A percentile compares a stretch with the other conserved stretches of the same genome.
Conservation (phyloP, 2,329 filamentous ascomycete genomes). For the Colletotrichum abscissum region DNA sequence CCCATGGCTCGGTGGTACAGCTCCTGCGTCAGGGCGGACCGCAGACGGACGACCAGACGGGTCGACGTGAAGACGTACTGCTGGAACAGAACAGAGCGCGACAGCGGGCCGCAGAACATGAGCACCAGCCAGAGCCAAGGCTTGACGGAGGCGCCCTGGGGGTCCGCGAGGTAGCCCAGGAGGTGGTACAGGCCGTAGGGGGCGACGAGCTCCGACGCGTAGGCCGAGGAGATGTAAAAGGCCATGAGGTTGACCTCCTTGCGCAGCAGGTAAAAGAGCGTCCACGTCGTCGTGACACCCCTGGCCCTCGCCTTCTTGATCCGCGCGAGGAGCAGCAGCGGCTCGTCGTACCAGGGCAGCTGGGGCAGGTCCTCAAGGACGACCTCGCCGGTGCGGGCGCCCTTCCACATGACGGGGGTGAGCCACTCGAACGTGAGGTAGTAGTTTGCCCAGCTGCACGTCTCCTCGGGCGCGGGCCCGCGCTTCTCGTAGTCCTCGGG, state of each 20-base stretch:
- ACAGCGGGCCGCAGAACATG: conserved; percentile 62
- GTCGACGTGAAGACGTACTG: conserved; percentile 69
- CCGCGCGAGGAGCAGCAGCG: conserved; percentile 56
- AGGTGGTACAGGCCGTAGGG: conserved; percentile 66
- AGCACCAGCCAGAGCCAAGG: conserved; percentile 66
- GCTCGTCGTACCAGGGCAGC: conserved; percentile 67
- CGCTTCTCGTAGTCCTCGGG: conserved; percentile 48
- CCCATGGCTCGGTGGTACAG: conserved; percentile 66
- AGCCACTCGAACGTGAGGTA: conserved; percentile 64
- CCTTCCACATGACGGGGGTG: conserved; percentile 60
- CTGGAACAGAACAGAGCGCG: conserved; percentile 62
- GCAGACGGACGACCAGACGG: conserved; percentile 65
- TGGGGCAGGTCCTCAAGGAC: conserved; percentile 59
- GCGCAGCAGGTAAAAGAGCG: conserved; percentile 55
- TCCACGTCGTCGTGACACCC: conserved; percentile 57
- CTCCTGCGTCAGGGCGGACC: conserved; percentile 68
- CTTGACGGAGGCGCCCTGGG: conserved; percentile 54
- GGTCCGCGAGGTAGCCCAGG: conserved; percentile 61
- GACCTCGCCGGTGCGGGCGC: conserved; percentile 52
- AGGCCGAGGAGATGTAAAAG: conserved; percentile 50
- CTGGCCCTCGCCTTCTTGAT: conserved; percentile 56
- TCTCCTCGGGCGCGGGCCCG: conserved; percentile 62
- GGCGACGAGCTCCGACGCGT: conserved; percentile 60
- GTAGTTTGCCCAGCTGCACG: conserved; percentile 64
- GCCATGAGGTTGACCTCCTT: conserved; percentile 58